A percentile compares a stretch with the other conserved stretches of the same genome.
phyloP scores from a whole-genome alignment of 148 eudicot genomes.

The Amaranthus hypochondriacus region DNA sequence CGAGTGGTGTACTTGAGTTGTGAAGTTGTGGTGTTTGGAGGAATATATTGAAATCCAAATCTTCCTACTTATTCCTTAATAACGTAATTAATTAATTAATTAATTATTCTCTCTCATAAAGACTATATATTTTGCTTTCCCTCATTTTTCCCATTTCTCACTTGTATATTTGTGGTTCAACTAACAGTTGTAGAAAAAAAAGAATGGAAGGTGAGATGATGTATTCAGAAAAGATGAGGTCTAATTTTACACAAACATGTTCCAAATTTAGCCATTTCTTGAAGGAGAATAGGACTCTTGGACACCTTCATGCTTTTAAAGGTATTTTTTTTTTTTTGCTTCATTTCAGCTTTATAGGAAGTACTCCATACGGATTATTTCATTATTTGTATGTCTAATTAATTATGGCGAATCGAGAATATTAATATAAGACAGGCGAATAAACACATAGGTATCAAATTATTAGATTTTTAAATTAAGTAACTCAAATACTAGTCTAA shows the following conservation, averaged over 20 bases:
- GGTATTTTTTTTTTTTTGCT: conserved; percentile 9
- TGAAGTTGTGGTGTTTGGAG: no score
- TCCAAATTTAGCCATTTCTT: conserved; percentile 53
- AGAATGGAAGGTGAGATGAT: neutral
- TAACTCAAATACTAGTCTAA: no score
- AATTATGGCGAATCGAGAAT: no score
- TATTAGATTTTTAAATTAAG: no score
- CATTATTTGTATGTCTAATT: neutral
- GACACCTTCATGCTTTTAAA: conserved; percentile 34
- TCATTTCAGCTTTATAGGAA: conserved; percentile 28
- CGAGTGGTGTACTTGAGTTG: no score
- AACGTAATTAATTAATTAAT: no score
- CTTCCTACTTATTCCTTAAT: no score
- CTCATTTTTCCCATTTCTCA: neutral
- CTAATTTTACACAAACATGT: conserved; percentile 40
- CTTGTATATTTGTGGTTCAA: neutral
- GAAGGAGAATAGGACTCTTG: conserved; percentile 46
- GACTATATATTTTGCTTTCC: neutral
- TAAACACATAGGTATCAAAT: no score
- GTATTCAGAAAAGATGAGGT: neutral
- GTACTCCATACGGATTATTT: conserved; percentile 20
- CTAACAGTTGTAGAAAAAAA: neutral
- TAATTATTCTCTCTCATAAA: neutral
- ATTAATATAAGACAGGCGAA: no score
- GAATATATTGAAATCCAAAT: no score